A percentile compares a stretch with the other conserved stretches of the same genome.
Conservation (phyloP, 441 rosid genomes). For the Eutrema salsugineum region DNA sequence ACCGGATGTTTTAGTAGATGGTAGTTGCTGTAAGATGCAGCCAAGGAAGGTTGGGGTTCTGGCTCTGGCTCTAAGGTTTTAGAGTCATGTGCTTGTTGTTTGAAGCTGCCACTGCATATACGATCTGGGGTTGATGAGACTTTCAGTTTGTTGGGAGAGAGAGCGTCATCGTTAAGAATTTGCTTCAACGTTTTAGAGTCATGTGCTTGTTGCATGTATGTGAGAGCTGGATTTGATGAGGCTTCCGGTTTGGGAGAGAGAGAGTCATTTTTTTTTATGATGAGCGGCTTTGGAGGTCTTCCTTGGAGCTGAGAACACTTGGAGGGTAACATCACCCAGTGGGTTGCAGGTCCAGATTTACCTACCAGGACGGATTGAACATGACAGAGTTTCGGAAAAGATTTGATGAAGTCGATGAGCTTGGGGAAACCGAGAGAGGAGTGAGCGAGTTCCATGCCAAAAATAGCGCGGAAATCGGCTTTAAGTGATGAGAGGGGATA, state of each 20-base stretch:
- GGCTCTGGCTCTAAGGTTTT: constrained; percentile 7
- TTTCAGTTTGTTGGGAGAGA: constrained; percentile 13
- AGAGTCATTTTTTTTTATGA: background rate
- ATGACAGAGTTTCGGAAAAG: constrained; percentile 54
- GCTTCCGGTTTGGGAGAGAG: constrained; percentile 1
- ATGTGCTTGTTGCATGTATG: background rate
- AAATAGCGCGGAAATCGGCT: constrained; percentile 66
- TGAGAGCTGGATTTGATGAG: constrained; percentile 1
- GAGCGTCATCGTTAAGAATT: background rate
- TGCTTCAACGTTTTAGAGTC: constrained; percentile 5
- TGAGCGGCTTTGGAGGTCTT: constrained; percentile 27
- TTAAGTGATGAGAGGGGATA: constrained; percentile 89
- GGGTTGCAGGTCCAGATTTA: constrained; percentile 48
- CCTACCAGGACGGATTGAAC: constrained; percentile 39
- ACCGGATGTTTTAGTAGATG: constrained; percentile 46
- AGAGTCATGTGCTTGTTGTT: background rate
- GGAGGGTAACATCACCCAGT: constrained; percentile 64
- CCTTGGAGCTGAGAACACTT: constrained; percentile 22
- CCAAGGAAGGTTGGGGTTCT: constrained; percentile 6
- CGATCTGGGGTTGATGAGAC: background rate
- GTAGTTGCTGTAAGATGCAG: constrained; percentile 6
- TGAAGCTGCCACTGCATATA: background rate
- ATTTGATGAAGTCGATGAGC: constrained; percentile 71
- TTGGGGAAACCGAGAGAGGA: constrained; percentile 69
- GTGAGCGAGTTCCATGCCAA: constrained; percentile 67